Evolutionary conservation across 352 stramenopile species (phyloP), one percentile per base, ranked within the genome.

Genomic region (Phytophthora citrophthora): DNA sequence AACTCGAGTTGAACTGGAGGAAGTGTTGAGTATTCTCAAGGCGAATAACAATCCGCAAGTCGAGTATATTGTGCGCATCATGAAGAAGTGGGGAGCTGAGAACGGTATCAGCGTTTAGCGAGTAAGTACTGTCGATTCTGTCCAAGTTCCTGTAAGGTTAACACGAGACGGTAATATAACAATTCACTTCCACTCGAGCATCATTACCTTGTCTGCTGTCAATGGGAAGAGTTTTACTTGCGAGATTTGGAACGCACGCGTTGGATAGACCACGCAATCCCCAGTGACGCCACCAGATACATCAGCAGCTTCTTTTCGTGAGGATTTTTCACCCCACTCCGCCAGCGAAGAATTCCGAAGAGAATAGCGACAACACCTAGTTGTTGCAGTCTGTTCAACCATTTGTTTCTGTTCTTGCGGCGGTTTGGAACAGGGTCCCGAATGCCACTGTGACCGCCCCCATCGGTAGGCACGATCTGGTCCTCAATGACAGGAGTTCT

Each of bases 41-140:
- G 91, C 92, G 55, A 98, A 95, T 57, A 96, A 91, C 68, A 98
- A 98, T 54, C 95, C 95, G 26, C 91, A 98, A 70, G 92, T 97
- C 39, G 94, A 98, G 76, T 98, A 98, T 74, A 98, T 98, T 64
- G 75, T 96, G n/a, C 83, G 92, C 60, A 94, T 98, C 72, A 98
- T 98, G 67, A 97, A 97, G 77, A 98, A 99, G 58, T 99, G 93
- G 91, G 91, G 86, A 29, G 79, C 89, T 48, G 88, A 98, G 46
- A 97, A 97, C 52, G 83, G 80, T 55, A 91, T 98, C 57, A 83
- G 76, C 34, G 80, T 97, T 55, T 94, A 68, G 69, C 66, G 16
- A 34, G 23, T 29, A 34, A 39, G 29, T 34, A 10, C 29, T 34
- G 29, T 34, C 29, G 12, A 4, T 32, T 34, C 29, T 34, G 29